phyloP scores from a whole-genome alignment of 148 eudicot species.

The Heliamphora exappendiculata region DNA sequence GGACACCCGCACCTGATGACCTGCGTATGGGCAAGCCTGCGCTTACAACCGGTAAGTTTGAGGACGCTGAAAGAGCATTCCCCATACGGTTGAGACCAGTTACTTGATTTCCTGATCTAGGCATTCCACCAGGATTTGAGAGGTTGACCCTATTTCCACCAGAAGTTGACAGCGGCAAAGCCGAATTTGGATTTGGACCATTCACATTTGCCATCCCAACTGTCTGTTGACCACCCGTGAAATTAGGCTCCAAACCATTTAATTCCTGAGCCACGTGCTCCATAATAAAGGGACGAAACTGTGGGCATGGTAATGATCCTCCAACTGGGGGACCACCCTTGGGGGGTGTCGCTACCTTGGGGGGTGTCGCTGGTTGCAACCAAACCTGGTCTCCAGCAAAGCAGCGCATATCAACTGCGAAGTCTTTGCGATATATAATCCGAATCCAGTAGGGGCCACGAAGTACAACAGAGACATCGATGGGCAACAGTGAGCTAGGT shows the following conservation, averaged over 20 bases:
- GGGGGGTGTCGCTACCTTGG: slow-evolving; percentile 95
- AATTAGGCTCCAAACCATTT: slow-evolving; percentile 86
- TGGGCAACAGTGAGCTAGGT: slow-evolving; percentile 94
- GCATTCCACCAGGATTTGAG: slow-evolving; percentile 36
- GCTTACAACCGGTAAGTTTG: slow-evolving; percentile 44
- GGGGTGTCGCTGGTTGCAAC: slow-evolving; percentile 99
- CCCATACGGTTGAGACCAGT: slow-evolving; percentile 56
- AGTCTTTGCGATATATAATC: slow-evolving; percentile 79
- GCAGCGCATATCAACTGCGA: slow-evolving; percentile 99
- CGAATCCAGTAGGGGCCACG: slow-evolving; percentile 99
- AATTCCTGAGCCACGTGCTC: slow-evolving; percentile 99
- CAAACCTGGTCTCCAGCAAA: slow-evolving; percentile 99
- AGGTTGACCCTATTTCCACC: slow-evolving; percentile 53
- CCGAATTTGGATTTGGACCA: slow-evolving; percentile 37
- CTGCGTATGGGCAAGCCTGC: slow-evolving; percentile 63
- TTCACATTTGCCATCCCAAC: slow-evolving; percentile 43
- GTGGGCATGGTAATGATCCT: slow-evolving; percentile 97
- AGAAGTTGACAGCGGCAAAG: slow-evolving; percentile 38
- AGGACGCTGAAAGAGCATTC: slow-evolving; percentile 43
- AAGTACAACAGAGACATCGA: slow-evolving; percentile 93
- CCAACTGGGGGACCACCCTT: slow-evolving; percentile 89
- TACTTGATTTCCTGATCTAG: slow-evolving; percentile 59
- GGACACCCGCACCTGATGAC: slow-evolving; percentile 69
- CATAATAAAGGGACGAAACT: slow-evolving; percentile 98
- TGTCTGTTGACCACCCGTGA: slow-evolving; percentile 58